A percentile compares a stretch with the other conserved stretches of the same genome.
Evolutionary conservation across 208 protist genomes (phyloP).

Genomic region (Leptomonas pyrrhocoris): DNA sequence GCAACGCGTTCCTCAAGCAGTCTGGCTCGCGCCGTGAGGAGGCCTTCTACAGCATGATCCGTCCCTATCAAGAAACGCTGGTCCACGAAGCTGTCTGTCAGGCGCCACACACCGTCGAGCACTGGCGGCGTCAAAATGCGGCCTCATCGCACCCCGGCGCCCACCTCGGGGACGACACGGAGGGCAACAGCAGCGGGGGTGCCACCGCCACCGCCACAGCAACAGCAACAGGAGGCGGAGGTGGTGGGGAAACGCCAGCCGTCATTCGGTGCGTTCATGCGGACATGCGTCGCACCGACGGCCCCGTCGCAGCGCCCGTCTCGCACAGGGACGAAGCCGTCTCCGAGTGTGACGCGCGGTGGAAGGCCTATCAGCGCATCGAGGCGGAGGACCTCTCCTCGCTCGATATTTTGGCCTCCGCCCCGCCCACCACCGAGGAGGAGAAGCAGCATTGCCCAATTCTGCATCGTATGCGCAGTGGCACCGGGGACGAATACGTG

Average conservation of each 20-base stretch:
- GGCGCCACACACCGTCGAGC: conserved; percentile 32
- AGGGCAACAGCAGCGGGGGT: not conserved
- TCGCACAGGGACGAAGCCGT: conserved; percentile 14
- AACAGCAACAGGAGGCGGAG: not conserved
- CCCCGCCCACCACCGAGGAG: conserved; percentile 6
- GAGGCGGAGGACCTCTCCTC: conserved; percentile 32
- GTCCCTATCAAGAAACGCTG: conserved; percentile 57
- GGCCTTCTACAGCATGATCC: conserved; percentile 77
- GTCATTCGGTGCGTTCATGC: conserved; percentile 10
- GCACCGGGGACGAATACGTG: conserved; percentile 3
- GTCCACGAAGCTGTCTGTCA: conserved; percentile 44
- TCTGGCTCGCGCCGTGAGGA: conserved; percentile 74
- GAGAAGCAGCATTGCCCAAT: conserved; percentile 1
- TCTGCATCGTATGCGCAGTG: conserved; percentile 5
- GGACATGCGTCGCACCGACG: not conserved
- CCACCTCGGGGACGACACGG: not conserved
- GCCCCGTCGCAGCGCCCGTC: not conserved
- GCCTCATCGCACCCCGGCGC: not conserved
- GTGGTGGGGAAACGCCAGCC: no score
- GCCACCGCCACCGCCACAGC: not conserved
- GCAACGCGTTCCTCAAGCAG: conserved; percentile 78
- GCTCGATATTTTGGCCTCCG: conserved; percentile 33
- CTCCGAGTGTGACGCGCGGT: conserved; percentile 28
- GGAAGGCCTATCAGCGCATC: conserved; percentile 39
- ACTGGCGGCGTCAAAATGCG: conserved; percentile 20